Evolutionary conservation across 2,329 filamentous ascomycete species (phyloP).

Genomic region (Aphanoascus verrucosus): DNA sequence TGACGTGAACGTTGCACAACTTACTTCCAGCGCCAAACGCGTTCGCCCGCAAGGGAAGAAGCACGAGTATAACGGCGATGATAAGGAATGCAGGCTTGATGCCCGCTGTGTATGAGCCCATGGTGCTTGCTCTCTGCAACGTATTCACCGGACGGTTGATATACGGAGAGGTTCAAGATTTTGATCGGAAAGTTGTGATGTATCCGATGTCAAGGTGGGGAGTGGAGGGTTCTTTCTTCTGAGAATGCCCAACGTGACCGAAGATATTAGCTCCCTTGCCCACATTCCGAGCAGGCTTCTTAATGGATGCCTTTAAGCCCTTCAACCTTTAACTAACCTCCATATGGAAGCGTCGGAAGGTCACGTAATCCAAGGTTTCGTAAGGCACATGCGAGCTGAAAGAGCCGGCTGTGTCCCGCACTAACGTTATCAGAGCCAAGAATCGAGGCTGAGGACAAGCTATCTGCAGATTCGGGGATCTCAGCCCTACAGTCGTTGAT

Average conservation of each 20-base stretch:
- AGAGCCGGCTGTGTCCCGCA: not conserved
- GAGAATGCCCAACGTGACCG: not conserved
- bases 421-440: not conserved
- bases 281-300: no score
- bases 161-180: not conserved
- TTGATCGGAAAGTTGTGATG: not conserved
- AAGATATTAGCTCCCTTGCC: not conserved
- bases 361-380: not conserved
- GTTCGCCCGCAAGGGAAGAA: slow-evolving; percentile 9
- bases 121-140: not conserved
- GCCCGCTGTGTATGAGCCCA: slow-evolving; percentile 4
- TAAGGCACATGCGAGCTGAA: not conserved
- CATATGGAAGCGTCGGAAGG: no score
- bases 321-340: not conserved
- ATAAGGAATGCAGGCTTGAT: slow-evolving; percentile 6
- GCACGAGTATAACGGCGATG: slow-evolving; percentile 7
- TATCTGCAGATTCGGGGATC: not conserved
- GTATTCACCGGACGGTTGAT: no score
- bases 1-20: not conserved
- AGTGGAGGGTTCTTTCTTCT: not conserved
- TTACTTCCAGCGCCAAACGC: slow-evolving; percentile 17
- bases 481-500: not conserved
- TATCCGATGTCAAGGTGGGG: no score
- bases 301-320: no score
- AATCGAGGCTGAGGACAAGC: not conserved